Percentiles rank a stretch among this genome's conserved stretches.
These are phyloP conservation scores for Oryza nivara DNA, from an alignment of 176 grass and related monocot genomes.

Conservation along the genomic window DNA sequence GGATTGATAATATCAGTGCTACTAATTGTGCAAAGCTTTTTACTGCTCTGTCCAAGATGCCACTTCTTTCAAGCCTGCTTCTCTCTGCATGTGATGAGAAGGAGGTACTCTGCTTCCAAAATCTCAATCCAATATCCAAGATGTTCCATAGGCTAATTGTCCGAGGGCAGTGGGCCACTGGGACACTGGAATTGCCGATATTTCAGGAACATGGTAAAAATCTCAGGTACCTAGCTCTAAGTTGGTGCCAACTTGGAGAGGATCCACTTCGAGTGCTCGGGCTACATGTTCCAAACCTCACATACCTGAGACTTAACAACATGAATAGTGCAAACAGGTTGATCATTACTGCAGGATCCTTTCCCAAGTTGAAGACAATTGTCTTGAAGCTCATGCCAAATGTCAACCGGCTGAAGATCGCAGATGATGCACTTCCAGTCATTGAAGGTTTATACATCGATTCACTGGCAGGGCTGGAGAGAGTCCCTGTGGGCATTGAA, in stretches of 20 bases:
- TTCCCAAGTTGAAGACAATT: too few relatives aligned
- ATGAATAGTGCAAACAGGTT: too few relatives aligned
- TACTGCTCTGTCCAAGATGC: too few relatives aligned
- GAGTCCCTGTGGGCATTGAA: not conserved
- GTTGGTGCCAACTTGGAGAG: not conserved
- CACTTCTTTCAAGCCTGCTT: too few relatives aligned
- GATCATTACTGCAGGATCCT: too few relatives aligned
- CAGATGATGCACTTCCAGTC: too few relatives aligned
- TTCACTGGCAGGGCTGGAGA: not conserved
- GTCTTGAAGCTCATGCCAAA: too few relatives aligned
- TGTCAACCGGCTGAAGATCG: too few relatives aligned
- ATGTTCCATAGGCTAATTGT: not conserved
- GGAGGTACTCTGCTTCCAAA: too few relatives aligned
- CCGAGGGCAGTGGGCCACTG: not conserved
- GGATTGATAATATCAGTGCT: conserved; percentile 15
- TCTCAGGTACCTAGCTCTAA: not conserved
- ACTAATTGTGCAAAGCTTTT: too few relatives aligned
- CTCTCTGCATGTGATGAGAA: too few relatives aligned
- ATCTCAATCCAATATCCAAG: too few relatives aligned
- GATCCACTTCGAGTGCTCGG: conserved; percentile 35
- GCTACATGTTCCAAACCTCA: conserved; percentile 23
- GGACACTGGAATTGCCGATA: conserved; percentile 29
- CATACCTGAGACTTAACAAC: not conserved
- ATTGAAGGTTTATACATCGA: not conserved
- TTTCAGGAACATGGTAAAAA: conserved; percentile 17